Evolutionary conservation across 2,329 filamentous ascomycete species (phyloP).

Genomic region (Emergomyces pasteurianus): DNA sequence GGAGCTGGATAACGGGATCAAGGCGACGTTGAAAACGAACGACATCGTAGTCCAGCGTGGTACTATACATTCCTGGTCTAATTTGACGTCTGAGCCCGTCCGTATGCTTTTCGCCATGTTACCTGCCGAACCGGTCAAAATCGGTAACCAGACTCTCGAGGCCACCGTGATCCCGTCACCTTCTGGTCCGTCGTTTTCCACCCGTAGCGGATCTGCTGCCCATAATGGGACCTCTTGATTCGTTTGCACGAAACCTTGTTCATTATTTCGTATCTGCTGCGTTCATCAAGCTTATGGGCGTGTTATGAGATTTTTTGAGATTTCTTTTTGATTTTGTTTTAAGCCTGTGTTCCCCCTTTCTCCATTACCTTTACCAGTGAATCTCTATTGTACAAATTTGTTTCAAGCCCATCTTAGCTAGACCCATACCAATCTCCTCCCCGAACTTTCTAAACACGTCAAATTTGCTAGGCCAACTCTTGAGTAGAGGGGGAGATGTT

Average conservation of each 20-base stretch:
- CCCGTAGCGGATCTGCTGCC: not conserved
- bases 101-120: slow-evolving; percentile 15
- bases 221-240: not conserved
- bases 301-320: not conserved
- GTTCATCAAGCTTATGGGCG: not conserved
- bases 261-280: not conserved
- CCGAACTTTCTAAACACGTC: not conserved
- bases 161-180: slow-evolving; percentile 7
- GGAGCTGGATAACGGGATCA: slow-evolving; percentile 19
- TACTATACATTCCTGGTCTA: slow-evolving; percentile 19
- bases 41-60: slow-evolving; percentile 21
- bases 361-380: not conserved
- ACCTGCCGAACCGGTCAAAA: slow-evolving; percentile 8
- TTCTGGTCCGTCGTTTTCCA: not conserved
- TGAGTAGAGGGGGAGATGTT: not conserved
- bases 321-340: not conserved
- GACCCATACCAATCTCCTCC: not conserved
- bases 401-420: not conserved
- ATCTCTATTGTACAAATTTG: not conserved
- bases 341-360: not conserved
- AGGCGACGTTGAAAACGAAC: slow-evolving; percentile 15
- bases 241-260: not conserved
- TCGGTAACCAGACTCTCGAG: slow-evolving; percentile 12
- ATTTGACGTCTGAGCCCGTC: slow-evolving; percentile 9
- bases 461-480: not conserved